Conservation (phyloP, 1,139 yeast genomes). For the Blastobotrys malaysiensis region DNA sequence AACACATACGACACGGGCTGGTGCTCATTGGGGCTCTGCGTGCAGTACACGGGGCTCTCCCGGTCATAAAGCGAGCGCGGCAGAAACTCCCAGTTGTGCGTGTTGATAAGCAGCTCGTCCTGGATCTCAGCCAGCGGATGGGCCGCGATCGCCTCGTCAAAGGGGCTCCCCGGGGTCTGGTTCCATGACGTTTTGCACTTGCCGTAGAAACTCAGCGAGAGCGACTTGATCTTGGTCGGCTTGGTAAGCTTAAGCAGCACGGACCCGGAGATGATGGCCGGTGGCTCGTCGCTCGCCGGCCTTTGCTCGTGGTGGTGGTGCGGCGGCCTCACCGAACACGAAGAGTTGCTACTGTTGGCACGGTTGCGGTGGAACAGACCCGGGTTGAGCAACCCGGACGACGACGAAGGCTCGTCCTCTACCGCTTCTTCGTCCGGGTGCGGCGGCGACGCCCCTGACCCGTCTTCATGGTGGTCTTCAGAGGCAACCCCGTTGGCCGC, state of each 20-base stretch:
- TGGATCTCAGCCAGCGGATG: slow-evolving; percentile 29
- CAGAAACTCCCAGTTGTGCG: slow-evolving; percentile 36
- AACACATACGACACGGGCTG: slow-evolving; percentile 26
- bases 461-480: neutral
- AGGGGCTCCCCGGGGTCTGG: slow-evolving; percentile 15
- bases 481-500: slow-evolving; percentile 5
- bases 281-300: slow-evolving; percentile 39
- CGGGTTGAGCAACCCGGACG: neutral
- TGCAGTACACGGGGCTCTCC: slow-evolving; percentile 8
- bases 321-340: neutral
- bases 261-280: slow-evolving; percentile 73
- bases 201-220: slow-evolving; percentile 61
- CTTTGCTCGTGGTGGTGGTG: neutral
- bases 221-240: slow-evolving; percentile 62
- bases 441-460: neutral
- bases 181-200: slow-evolving; percentile 81
- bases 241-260: slow-evolving; percentile 65
- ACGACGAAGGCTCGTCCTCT: neutral
- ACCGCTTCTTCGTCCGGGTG: neutral
- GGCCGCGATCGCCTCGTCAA: slow-evolving; percentile 17
- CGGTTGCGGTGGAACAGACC: neutral
- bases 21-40: neutral
- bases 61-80: slow-evolving; percentile 13
- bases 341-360: neutral
- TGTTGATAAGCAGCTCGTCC: slow-evolving; percentile 29